Evolutionary conservation across 768 basidiomycete genomes (phyloP).

Genomic region (Boletus pseudopeckii): DNA sequence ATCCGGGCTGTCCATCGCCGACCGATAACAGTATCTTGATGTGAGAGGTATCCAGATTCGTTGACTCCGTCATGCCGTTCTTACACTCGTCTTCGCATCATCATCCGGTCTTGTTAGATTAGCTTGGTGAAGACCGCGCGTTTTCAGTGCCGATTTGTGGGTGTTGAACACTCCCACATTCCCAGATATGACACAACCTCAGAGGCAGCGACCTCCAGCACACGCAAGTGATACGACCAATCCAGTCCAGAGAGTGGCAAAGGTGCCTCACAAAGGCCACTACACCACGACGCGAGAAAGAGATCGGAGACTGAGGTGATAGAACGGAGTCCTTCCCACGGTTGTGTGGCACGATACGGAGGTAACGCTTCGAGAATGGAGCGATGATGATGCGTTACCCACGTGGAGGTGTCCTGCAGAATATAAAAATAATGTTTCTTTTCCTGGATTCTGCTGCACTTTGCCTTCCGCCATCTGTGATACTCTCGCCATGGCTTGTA

Average conservation of each 20-base stretch:
- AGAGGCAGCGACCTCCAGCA: background rate
- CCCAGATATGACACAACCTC: background rate
- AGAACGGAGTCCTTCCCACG: slow-evolving; percentile 6
- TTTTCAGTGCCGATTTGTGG: background rate
- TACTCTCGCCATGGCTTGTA: background rate
- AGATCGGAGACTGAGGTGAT: background rate
- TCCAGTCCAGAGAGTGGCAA: background rate
- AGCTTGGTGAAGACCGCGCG: background rate
- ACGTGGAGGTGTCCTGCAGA: background rate
- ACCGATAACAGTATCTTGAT: background rate
- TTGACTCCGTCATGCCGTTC: no score
- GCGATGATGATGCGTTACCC: no score
- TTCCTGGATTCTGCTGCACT: background rate
- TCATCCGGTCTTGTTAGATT: background rate
- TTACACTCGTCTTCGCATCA: background rate
- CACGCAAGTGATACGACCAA: background rate
- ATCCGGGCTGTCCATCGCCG: background rate
- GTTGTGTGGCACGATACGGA: background rate
- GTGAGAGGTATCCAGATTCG: background rate
- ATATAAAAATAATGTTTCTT: background rate
- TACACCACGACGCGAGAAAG: background rate
- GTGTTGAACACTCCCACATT: no score
- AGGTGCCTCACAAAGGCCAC: background rate
- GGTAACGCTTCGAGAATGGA: background rate
- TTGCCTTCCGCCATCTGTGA: background rate